Evolutionary conservation across 768 basidiomycete genomes (phyloP).

Genomic region (Rossbeevera mucosa): DNA sequence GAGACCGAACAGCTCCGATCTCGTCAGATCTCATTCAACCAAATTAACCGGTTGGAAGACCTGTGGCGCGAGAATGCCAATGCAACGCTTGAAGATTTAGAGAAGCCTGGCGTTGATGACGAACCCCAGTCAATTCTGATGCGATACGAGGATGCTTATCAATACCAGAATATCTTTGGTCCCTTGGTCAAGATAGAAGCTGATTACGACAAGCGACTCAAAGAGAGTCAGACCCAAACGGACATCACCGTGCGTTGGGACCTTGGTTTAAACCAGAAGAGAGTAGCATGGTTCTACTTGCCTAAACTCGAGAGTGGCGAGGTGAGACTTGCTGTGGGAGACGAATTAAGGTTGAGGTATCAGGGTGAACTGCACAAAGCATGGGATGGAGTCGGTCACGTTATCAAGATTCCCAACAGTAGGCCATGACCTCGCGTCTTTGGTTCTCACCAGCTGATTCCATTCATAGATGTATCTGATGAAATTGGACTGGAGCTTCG

Average conservation of each 20-base stretch:
- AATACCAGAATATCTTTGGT: conserved; percentile 99
- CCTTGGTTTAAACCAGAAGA: conserved; percentile 95
- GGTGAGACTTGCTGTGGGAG: conserved; percentile 93
- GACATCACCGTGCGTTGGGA: conserved; percentile 97
- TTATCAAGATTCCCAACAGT: conserved; percentile 99
- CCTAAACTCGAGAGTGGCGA: conserved; percentile 98
- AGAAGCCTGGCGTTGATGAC: conserved; percentile 96
- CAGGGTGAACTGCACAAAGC: conserved; percentile 83
- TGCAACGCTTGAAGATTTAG: conserved; percentile 93
- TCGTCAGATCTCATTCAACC: conserved; percentile 93
- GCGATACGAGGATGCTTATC: conserved; percentile 97
- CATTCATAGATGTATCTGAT: conserved; percentile 83
- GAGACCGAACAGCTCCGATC: conserved; percentile 96
- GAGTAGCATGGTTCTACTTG: conserved; percentile 96
- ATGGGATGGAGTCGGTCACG: conserved; percentile 98
- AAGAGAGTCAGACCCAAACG: conserved; percentile 98
- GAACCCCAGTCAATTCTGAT: conserved; percentile 90
- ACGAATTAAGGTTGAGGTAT: conserved; percentile 89
- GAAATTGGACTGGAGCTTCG: conserved; percentile 94
- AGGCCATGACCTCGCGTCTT: conserved; percentile 27
- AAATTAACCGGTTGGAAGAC: conserved; percentile 96
- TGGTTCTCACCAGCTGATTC: conserved; percentile 5
- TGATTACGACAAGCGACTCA: conserved; percentile 96
- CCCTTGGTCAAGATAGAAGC: conserved; percentile 99
- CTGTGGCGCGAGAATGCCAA: conserved; percentile 95